Percentiles rank a stretch among this genome's conserved stretches.
Evolutionary conservation across 225 moss, liverwort and hornwort genomes (phyloP).

Genomic region (Lunularia cruciata): DNA sequence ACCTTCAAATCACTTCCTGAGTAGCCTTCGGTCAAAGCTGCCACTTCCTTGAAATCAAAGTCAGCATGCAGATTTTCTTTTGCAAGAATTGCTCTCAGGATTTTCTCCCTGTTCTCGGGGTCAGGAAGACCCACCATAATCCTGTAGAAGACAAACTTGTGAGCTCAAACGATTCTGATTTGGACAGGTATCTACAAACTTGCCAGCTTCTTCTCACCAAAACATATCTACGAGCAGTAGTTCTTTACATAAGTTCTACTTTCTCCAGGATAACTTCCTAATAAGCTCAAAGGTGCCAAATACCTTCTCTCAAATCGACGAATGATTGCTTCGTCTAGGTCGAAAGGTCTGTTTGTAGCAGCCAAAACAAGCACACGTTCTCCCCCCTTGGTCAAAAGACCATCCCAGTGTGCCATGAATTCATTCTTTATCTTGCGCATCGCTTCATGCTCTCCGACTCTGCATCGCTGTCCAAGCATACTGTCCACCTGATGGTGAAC

Average conservation of each 20-base stretch:
- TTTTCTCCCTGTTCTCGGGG: constrained; percentile 63
- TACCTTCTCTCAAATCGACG: constrained; percentile 69
- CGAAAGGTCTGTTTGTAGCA: constrained; percentile 91
- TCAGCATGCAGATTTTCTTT: constrained; percentile 58
- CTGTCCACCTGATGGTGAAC: constrained; percentile 61
- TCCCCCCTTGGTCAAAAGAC: constrained; percentile 78
- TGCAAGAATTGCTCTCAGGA: constrained; percentile 68
- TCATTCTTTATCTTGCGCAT: constrained; percentile 94
- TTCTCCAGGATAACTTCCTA: not conserved
- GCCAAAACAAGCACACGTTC: constrained; percentile 88
- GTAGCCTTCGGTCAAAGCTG: constrained; percentile 72
- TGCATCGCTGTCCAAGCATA: constrained; percentile 81
- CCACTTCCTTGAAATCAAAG: constrained; percentile 69
- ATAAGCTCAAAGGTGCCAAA: no score
- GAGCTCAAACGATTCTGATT: no score
- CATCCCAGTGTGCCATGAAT: constrained; percentile 98
- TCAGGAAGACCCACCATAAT: constrained; percentile 92
- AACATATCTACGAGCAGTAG: not conserved
- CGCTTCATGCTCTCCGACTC: constrained; percentile 87
- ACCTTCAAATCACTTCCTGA: constrained; percentile 80
- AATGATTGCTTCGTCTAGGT: constrained; percentile 89
- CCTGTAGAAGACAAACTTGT: constrained; percentile 30
- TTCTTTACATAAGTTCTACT: not conserved
- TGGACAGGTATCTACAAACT: not conserved
- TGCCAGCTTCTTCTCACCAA: not conserved